Percentiles rank a stretch among this genome's conserved stretches.
These are phyloP conservation scores for Melampsora americana DNA, from an alignment of 1,284 basidiomycete genomes.

Conservation along the genomic window DNA sequence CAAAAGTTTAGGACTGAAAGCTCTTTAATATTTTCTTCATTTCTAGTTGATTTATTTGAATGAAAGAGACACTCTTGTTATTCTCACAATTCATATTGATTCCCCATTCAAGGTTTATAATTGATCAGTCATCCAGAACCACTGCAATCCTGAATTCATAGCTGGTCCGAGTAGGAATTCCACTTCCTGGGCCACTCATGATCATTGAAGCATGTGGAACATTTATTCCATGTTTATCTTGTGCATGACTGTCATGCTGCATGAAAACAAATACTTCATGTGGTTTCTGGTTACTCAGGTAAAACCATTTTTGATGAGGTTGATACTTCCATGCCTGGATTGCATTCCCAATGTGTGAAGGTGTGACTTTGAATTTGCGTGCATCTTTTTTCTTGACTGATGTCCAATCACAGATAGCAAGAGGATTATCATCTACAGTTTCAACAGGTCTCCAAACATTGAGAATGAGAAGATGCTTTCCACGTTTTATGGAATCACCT, in stretches of 20 bases:
- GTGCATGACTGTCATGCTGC: background rate
- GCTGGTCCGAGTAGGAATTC: background rate
- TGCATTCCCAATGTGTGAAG: background rate
- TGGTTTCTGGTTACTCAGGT: background rate
- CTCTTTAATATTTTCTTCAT: no score
- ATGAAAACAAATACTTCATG: background rate
- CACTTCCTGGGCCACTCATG: background rate
- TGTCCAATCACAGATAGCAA: background rate
- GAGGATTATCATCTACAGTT: background rate
- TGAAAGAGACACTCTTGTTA: no score
- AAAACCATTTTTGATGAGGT: background rate
- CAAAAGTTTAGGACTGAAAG: no score
- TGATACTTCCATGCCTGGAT: background rate
- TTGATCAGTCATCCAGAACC: background rate
- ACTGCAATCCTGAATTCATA: background rate
- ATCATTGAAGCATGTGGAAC: slow-evolving; percentile 1
- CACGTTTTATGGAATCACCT: background rate
- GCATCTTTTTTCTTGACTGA: background rate
- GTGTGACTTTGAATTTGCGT: background rate
- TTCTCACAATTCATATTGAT: no score
- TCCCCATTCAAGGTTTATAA: no score
- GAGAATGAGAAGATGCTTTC: background rate
- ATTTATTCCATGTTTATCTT: background rate
- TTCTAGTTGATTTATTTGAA: no score
- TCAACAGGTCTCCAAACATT: background rate